phyloP scores from a whole-genome alignment of 352 stramenopile genomes.

The Phytophthora ramorum region DNA sequence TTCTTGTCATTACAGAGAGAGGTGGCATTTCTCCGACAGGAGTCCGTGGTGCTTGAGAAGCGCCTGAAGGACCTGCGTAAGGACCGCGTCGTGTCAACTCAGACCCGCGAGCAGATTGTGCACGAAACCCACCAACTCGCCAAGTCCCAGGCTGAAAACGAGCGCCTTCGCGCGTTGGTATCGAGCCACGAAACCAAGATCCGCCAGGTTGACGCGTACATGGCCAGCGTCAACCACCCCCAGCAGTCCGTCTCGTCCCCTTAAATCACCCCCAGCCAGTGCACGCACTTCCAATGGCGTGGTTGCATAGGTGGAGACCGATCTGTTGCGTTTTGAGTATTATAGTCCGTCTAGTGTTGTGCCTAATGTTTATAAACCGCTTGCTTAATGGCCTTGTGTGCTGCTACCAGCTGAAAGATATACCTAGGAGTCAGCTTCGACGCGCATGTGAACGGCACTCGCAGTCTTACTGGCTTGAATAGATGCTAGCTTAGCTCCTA shows the following conservation, averaged over 20 bases:
- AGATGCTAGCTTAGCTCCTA: slow-evolving; percentile 32
- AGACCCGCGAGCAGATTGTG: slow-evolving; percentile 28
- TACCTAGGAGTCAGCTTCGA: neutral
- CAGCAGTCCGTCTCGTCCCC: slow-evolving; percentile 13
- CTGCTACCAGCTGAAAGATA: neutral
- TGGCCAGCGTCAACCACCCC: slow-evolving; percentile 14
- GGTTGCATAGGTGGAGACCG: neutral
- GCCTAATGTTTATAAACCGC: slow-evolving; percentile 33
- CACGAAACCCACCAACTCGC: slow-evolving; percentile 39
- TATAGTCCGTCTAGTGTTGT: slow-evolving; percentile 32
- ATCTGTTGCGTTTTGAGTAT: slow-evolving; percentile 19
- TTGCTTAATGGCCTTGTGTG: slow-evolving; percentile 1
- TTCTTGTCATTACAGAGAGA: slow-evolving; percentile 41
- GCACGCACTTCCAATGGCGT: neutral
- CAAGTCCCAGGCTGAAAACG: slow-evolving; percentile 49
- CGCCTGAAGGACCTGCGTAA: slow-evolving; percentile 43
- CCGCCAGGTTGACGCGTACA: slow-evolving; percentile 42
- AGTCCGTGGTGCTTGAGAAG: slow-evolving; percentile 45
- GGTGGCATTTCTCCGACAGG: slow-evolving; percentile 46
- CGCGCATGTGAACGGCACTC: neutral
- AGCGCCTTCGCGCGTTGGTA: slow-evolving; percentile 49
- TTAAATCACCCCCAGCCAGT: slow-evolving; percentile 1
- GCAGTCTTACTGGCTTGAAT: slow-evolving; percentile 19
- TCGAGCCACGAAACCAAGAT: slow-evolving; percentile 53
- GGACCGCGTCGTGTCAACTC: slow-evolving; percentile 8